Evolutionary conservation across 2,329 filamentous ascomycete genomes (phyloP), one percentile per base, ranked within the genome.

Genomic region (Colletotrichum sp.): DNA sequence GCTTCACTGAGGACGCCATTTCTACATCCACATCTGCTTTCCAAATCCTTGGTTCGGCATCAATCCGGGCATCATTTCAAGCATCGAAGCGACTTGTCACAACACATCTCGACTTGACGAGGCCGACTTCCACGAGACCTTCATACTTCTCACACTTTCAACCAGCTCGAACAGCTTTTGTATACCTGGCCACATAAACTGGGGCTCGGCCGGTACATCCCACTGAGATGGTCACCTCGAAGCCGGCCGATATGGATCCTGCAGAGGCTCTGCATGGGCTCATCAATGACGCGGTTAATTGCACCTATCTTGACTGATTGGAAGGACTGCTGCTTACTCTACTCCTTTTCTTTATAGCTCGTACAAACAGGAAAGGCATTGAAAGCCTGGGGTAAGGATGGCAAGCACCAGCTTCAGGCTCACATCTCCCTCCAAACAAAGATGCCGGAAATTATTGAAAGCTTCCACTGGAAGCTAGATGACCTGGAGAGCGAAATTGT

Each of bases 281-380:
- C 79, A 84, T 92, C 78, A 90, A 90, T 78, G 89, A 90, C 76
- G 87, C 90, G 78, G 91, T 92, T 82, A 82, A 90, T 83, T 16
- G 36, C 39, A 44, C 32, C 62, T 15, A 13, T 48, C 6, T 22
- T 13, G 6, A 8, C 16, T 13, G 64, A 34, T 22, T 64, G 12
- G 6, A 22, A 22, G 18, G 59, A 15, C 28, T 8, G 13, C 22
- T 16, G 32, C 30, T 39, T 39, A 30, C 22, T 34, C 28, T 15
- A n/a, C 32, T 36, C 18, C 8, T 24, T 24, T 78, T 63, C 13
- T 32, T 48, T 13, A 39, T 52, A 93, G 91, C 87, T 92, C 30
- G 85, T 93, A 16, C 89, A 92, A 81, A 90, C 89, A 3, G 91
- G 90, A 18, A 93, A 90, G 80, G 89, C 90, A 22, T 83, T 92